phyloP scores from a whole-genome alignment of 2,329 filamentous ascomycete species.

The Shiraia sp. region DNA sequence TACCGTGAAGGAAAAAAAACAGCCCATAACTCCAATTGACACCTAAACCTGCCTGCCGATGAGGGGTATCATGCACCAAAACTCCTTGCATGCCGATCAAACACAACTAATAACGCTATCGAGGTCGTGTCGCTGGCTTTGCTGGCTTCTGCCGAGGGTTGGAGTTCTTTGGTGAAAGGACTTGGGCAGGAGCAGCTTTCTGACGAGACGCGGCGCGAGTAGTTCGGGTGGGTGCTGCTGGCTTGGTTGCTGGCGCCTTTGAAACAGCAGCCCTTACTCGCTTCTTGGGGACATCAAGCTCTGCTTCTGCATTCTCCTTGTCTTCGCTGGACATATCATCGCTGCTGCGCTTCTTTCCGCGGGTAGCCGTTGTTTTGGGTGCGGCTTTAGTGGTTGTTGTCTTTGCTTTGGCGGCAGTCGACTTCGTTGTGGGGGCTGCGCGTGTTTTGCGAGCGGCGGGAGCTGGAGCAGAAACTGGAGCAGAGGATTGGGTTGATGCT shows the following conservation, averaged over 20 bases:
- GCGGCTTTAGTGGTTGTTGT: conserved; percentile 11
- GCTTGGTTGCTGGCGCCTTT: conserved; percentile 15
- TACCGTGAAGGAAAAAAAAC: conserved; percentile 3
- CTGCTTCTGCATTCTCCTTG: conserved; percentile 31
- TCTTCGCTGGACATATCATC: conserved; percentile 31
- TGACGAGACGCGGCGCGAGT: conserved; percentile 31
- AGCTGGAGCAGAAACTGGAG: conserved; percentile 5
- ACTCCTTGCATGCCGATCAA: conserved; percentile 8
- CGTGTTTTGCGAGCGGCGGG: conserved; percentile 13
- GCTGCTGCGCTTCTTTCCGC: conserved; percentile 31
- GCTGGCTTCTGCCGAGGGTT: conserved; percentile 20
- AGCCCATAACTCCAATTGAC: conserved; percentile 5
- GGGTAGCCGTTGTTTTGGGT: conserved; percentile 19
- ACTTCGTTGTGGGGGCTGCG: conserved; percentile 8
- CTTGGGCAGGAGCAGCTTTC: conserved; percentile 15
- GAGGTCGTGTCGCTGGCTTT: conserved; percentile 19
- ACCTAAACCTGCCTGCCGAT: neutral
- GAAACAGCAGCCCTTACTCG: conserved; percentile 12
- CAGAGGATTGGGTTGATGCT: no score
- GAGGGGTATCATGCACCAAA: conserved; percentile 7
- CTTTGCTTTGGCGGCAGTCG: conserved; percentile 5
- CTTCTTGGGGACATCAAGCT: conserved; percentile 26
- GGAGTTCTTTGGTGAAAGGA: conserved; percentile 30
- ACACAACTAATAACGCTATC: conserved; percentile 21
- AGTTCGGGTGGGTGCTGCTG: conserved; percentile 14